These are phyloP conservation scores for Tirmania nivea DNA, from an alignment of 495 filamentous ascomycete genomes.

Conservation along the genomic window DNA sequence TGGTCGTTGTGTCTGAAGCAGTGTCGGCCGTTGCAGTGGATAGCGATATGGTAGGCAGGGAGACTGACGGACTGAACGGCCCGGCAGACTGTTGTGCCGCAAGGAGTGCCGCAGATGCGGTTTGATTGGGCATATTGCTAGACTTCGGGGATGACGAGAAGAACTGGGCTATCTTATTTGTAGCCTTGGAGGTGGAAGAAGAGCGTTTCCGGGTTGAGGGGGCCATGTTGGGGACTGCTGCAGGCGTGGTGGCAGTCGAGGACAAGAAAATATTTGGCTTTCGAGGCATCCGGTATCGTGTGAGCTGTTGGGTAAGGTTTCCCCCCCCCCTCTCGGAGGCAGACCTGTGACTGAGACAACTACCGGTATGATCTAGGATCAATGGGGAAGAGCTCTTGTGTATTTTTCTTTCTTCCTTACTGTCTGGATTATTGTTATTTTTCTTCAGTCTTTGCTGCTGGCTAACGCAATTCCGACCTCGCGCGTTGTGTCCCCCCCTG, in stretches of 20 bases:
- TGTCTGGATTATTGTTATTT: too few species aligned
- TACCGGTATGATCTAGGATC: too few species aligned
- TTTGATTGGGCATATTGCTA: constrained; percentile 32
- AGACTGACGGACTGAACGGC: constrained; percentile 42
- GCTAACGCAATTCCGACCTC: too few species aligned
- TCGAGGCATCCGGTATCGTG: not conserved
- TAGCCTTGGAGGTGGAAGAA: constrained; percentile 36
- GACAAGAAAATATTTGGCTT: not conserved
- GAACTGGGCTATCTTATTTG: constrained; percentile 34
- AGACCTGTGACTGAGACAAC: too few species aligned
- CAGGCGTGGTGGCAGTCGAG: constrained; percentile 11
- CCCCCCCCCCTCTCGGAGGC: too few species aligned
- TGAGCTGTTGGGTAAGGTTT: not conserved
- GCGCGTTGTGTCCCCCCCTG: too few species aligned
- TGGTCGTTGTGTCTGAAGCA: constrained; percentile 10
- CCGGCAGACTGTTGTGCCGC: constrained; percentile 31
- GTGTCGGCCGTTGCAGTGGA: constrained; percentile 39
- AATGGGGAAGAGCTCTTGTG: too few species aligned
- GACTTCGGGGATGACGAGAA: constrained; percentile 48
- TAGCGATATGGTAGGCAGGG: constrained; percentile 77
- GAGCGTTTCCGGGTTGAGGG: constrained; percentile 14
- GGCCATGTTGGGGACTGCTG: constrained; percentile 22
- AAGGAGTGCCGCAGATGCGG: constrained; percentile 35
- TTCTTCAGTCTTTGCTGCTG: too few species aligned
- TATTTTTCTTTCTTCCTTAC: too few species aligned